Evolutionary conservation across 2,329 filamentous ascomycete genomes (phyloP), one percentile per base, ranked within the genome.

Genomic region (Zymoseptoria tritici): DNA sequence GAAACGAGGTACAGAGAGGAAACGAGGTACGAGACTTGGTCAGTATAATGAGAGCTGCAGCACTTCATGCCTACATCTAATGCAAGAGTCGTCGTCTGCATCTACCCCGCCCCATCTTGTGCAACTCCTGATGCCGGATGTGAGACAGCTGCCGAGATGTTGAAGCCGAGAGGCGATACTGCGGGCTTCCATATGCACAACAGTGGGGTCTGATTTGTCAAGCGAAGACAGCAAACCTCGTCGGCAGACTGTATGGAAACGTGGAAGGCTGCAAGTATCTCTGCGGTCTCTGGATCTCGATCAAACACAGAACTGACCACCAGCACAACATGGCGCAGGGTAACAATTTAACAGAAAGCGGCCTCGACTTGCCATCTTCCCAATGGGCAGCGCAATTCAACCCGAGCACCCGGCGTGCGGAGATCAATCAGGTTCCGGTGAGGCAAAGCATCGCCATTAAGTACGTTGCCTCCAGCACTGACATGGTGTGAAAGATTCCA

Each of bases 361-460:
- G 58, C 19, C 2, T 52, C 6, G n/a, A 59, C 16, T 24, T 64
- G n/a, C 62, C 62, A 2, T 22, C 55, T 8, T 63, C 52, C 4
- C 62, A 64, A 53, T 57, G 58, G 54, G 62, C 60, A 4, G 62
- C 62, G 6, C 62, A 64, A 9, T 64, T 64, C 59, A 55, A 64
- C 20, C 62, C 62, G 1, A 59, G 29, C 24, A 55, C 56, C 49
- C 54, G 62, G 22, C 54, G 49, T 8, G 60, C 62, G n/a, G 52
- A 52, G 6, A 58, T 64, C 51, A 64, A 62, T 54, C 60, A 64
- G 21, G 52, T 64, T 7, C 56, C 62, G 11, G 60, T 64, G 52
- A 56, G 59, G 20, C 36, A n/a, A 2, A 11, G 31, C 7, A 13
- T 16, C 36, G 16, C 7, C 24, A 26, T 19, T 3, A 2, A 9